These are phyloP conservation scores for Spinellus fusiger DNA, from an alignment of 192 early-diverging fungal species.

Conservation along the genomic window DNA sequence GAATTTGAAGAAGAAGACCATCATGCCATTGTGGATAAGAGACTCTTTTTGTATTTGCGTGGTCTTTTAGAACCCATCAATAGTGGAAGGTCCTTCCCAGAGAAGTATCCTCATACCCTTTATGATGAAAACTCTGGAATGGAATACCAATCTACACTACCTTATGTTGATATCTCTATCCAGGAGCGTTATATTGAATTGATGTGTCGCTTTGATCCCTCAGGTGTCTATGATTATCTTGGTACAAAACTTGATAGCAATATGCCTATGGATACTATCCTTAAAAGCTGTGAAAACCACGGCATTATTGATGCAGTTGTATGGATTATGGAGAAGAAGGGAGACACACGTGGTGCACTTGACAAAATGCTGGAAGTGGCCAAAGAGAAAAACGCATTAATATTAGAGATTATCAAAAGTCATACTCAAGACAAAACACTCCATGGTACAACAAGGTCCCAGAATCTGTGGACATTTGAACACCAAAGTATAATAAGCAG, in stretches of 20 bases:
- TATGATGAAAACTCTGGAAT: background rate
- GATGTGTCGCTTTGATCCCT: constrained; percentile 53
- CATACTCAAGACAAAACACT: background rate
- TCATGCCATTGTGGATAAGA: constrained; percentile 33
- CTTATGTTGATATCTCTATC: constrained; percentile 20
- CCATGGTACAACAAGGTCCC: background rate
- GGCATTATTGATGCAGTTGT: constrained; percentile 54
- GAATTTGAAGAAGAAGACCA: constrained; percentile 30
- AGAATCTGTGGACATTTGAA: constrained; percentile 38
- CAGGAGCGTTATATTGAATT: constrained; percentile 55
- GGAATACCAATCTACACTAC: background rate
- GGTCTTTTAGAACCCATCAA: constrained; percentile 43
- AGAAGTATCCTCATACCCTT: background rate
- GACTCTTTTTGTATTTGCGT: constrained; percentile 49
- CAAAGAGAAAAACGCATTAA: constrained; percentile 36
- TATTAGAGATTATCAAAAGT: constrained; percentile 32
- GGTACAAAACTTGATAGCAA: constrained; percentile 36
- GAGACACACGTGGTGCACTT: constrained; percentile 47
- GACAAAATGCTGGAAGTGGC: constrained; percentile 50
- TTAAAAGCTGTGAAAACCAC: constrained; percentile 41
- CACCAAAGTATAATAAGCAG: constrained; percentile 41
- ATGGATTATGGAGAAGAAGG: constrained; percentile 54
- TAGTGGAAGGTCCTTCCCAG: background rate
- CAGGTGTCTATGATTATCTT: constrained; percentile 54
- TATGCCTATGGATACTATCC: constrained; percentile 24